Evolutionary conservation across 805 yeast genomes (phyloP).

Genomic region (Starmerella powellii): DNA sequence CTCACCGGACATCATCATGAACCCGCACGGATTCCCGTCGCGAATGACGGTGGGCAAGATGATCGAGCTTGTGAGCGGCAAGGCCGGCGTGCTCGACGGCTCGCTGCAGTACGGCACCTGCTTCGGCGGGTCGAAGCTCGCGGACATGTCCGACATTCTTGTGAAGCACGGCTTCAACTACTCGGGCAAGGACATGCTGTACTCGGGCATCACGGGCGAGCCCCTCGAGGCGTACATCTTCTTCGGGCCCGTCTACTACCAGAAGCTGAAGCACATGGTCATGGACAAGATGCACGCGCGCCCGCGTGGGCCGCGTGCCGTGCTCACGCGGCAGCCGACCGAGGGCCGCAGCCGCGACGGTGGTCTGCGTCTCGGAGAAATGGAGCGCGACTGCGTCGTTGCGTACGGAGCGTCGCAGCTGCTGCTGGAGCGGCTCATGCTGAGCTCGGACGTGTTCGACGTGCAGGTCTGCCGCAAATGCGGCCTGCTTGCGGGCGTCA

Average conservation of each 20-base stretch:
- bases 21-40: conserved; percentile 98
- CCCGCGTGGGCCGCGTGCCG: conserved; percentile 98
- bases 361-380: conserved; percentile 96
- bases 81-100: conserved; percentile 93
- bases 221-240: conserved; percentile 93
- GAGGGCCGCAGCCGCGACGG: conserved; percentile 99
- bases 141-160: conserved; percentile 83
- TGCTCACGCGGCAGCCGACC: conserved; percentile 93
- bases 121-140: conserved; percentile 94
- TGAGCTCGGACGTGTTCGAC: conserved; percentile 94
- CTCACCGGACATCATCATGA: conserved; percentile 92
- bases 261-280: conserved; percentile 97
- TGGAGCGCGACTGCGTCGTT: conserved; percentile 99
- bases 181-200: conserved; percentile 95
- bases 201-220: conserved; percentile 95
- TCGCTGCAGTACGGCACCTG: conserved; percentile 91
- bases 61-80: conserved; percentile 92
- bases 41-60: conserved; percentile 99
- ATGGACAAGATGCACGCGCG: conserved; percentile 98
- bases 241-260: conserved; percentile 97
- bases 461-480: conserved; percentile 89
- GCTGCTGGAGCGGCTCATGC: conserved; percentile 84
- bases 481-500: conserved; percentile 86
- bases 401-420: conserved; percentile 98
- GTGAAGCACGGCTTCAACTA: conserved; percentile 87